Evolutionary conservation across 176 grass and related monocot genomes (phyloP).

Genomic region (Carex littledalei): DNA sequence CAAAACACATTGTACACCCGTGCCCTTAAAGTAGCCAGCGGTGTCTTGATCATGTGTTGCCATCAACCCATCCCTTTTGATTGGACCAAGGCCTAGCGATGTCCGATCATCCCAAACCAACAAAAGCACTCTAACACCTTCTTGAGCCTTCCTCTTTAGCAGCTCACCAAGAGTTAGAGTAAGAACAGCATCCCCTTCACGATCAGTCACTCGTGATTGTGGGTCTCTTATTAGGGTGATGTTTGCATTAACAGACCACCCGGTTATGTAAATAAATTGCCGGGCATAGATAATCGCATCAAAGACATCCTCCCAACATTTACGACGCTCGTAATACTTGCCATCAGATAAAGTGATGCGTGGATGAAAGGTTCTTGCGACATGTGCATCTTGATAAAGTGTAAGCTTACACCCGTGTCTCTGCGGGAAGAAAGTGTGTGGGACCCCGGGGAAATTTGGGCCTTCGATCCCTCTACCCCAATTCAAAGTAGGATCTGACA

Average conservation of each 20-base stretch:
- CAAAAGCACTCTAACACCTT: slow-evolving; percentile 62
- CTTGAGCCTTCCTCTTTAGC: slow-evolving; percentile 51
- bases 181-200: background rate
- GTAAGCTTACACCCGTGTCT: slow-evolving; percentile 40
- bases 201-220: background rate
- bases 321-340: slow-evolving; percentile 34
- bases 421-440: slow-evolving; percentile 62
- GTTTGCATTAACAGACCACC: slow-evolving; percentile 72
- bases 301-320: slow-evolving; percentile 91
- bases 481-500: slow-evolving; percentile 29
- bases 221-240: slow-evolving; percentile 64
- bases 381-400: slow-evolving; percentile 77
- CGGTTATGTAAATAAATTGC: slow-evolving; percentile 66
- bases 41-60: slow-evolving; percentile 87
- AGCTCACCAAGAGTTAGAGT: slow-evolving; percentile 56
- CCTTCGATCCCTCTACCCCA: slow-evolving; percentile 43
- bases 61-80: slow-evolving; percentile 79
- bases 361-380: slow-evolving; percentile 33
- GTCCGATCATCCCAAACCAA: slow-evolving; percentile 83
- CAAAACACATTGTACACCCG: slow-evolving; percentile 51
- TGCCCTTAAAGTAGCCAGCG: slow-evolving; percentile 35
- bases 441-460: slow-evolving; percentile 28
- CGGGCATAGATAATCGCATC: slow-evolving; percentile 49
- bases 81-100: slow-evolving; percentile 55
- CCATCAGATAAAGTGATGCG: slow-evolving; percentile 16